These are phyloP conservation scores for Pythium apleroticum DNA, from an alignment of 352 stramenopile genomes.

Conservation along the genomic window DNA sequence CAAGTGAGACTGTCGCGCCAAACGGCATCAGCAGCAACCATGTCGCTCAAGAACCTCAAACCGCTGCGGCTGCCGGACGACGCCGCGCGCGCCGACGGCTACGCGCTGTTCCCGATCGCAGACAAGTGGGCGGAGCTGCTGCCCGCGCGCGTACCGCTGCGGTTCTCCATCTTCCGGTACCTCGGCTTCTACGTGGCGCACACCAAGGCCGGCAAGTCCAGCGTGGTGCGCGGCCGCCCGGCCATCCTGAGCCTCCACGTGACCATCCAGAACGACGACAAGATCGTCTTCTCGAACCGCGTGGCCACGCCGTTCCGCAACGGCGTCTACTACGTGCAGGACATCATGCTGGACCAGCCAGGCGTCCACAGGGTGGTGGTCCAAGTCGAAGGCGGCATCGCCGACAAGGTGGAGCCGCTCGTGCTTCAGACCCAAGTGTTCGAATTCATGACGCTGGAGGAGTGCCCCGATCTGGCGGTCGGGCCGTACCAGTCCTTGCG, in stretches of 20 bases:
- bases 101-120: constrained; percentile 58
- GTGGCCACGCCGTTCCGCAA: constrained; percentile 63
- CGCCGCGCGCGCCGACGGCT: constrained; percentile 48
- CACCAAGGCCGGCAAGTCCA: constrained; percentile 65
- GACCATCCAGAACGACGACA: constrained; percentile 78
- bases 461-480: constrained; percentile 48
- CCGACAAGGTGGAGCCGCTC: constrained; percentile 48
- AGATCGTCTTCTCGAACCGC: constrained; percentile 67
- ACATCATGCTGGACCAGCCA: constrained; percentile 57
- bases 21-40: constrained; percentile 12
- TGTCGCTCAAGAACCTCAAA: constrained; percentile 66
- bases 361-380: constrained; percentile 68
- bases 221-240: constrained; percentile 50
- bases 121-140: constrained; percentile 79
- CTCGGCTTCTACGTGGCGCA: constrained; percentile 73
- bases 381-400: constrained; percentile 51
- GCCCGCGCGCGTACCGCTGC: constrained; percentile 59
- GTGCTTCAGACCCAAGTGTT: constrained; percentile 68
- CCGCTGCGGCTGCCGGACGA: constrained; percentile 50
- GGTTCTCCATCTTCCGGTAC: constrained; percentile 80
- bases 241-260: constrained; percentile 53
- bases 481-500: constrained; percentile 64
- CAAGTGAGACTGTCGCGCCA: not conserved
- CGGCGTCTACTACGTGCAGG: constrained; percentile 81
- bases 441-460: constrained; percentile 80